Evolutionary conservation across 148 eudicot genomes (phyloP).

Genomic region (Camellia granthamiana): DNA sequence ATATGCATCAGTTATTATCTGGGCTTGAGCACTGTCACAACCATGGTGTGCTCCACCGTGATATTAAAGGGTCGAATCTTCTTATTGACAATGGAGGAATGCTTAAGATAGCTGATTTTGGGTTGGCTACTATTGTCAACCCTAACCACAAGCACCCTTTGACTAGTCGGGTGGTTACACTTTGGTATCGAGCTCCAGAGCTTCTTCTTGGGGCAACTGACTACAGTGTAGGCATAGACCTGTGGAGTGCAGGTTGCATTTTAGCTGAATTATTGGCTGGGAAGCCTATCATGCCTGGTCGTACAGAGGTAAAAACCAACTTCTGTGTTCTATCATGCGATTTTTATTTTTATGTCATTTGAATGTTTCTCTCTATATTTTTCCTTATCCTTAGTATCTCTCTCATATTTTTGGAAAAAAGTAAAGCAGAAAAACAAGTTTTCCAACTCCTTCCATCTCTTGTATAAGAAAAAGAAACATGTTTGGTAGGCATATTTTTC

Average conservation of each 20-base stretch:
- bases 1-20: constrained; percentile 71
- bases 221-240: constrained; percentile 82
- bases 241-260: constrained; percentile 97
- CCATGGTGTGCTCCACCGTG: constrained; percentile 82
- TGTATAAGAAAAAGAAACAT: not conserved
- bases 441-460: constrained; percentile 3
- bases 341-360: not conserved
- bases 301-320: constrained; percentile 53
- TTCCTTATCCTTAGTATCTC: not conserved
- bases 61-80: constrained; percentile 92
- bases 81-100: constrained; percentile 74
- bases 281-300: constrained; percentile 77
- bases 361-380: constrained; percentile 4
- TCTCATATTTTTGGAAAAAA: not conserved
- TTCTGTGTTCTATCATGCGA: not conserved
- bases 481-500: not conserved
- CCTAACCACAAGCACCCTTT: constrained; percentile 78
- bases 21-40: constrained; percentile 95
- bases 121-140: constrained; percentile 76
- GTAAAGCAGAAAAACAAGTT: not conserved
- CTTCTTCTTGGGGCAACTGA: constrained; percentile 91
- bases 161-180: constrained; percentile 96
- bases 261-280: constrained; percentile 71
- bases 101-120: constrained; percentile 90
- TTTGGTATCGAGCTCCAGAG: constrained; percentile 98